Evolutionary conservation across 495 filamentous ascomycete species (phyloP).

Genomic region (Ramalina intermedia): DNA sequence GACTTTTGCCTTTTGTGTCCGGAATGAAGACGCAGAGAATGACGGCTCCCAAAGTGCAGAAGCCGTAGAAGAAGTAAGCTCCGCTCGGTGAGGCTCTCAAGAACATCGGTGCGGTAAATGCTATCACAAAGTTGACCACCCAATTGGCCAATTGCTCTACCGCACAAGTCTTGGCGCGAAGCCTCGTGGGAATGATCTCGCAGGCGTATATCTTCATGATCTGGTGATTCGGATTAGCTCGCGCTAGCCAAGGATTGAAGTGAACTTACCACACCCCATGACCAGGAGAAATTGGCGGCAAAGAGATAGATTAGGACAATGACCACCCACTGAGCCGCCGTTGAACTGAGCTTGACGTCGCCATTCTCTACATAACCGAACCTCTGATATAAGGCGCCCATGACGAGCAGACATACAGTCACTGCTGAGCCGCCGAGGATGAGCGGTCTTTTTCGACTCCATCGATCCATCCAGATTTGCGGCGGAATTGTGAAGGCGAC

Average conservation of each 20-base stretch:
- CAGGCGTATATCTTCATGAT: slow-evolving; percentile 30
- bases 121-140: slow-evolving; percentile 47
- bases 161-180: slow-evolving; percentile 35
- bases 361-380: slow-evolving; percentile 10
- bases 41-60: slow-evolving; percentile 31
- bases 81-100: slow-evolving; percentile 40
- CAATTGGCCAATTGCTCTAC: slow-evolving; percentile 37
- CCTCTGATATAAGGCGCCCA: slow-evolving; percentile 19
- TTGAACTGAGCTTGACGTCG: neutral
- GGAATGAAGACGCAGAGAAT: slow-evolving; percentile 42
- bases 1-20: slow-evolving; percentile 40
- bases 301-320: slow-evolving; percentile 36
- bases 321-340: slow-evolving; percentile 38
- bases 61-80: slow-evolving; percentile 47
- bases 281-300: slow-evolving; percentile 24
- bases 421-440: slow-evolving; percentile 41
- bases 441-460: slow-evolving; percentile 45
- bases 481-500: slow-evolving; percentile 39
- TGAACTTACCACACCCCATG: slow-evolving; percentile 38
- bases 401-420: slow-evolving; percentile 31
- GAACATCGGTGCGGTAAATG: slow-evolving; percentile 47
- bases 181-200: slow-evolving; percentile 42
- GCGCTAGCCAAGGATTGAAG: too few relatives aligned
- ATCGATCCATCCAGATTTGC: slow-evolving; percentile 44
- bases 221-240: too few relatives aligned